phyloP scores from a whole-genome alignment of 768 basidiomycete genomes.

The Pleurotus platypus region DNA sequence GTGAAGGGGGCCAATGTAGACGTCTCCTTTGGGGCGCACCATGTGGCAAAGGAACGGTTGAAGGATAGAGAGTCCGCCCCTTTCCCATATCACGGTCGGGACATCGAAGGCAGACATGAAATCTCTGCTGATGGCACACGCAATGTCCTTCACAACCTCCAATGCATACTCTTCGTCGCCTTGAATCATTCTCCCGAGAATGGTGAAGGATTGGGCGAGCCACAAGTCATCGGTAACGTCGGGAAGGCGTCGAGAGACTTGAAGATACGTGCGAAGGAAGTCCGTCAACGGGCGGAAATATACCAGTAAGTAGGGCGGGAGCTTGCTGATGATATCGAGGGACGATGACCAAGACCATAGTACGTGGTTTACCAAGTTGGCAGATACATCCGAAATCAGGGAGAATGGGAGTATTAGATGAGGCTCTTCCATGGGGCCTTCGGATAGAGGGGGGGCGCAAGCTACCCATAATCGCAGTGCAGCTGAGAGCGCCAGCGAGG shows the following conservation, averaged over 20 bases:
- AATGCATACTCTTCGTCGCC: slow-evolving; percentile 70
- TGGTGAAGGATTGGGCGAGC: slow-evolving; percentile 62
- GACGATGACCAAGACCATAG: slow-evolving; percentile 39
- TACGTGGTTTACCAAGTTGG: slow-evolving; percentile 43
- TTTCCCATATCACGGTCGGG: slow-evolving; percentile 43
- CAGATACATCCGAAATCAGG: slow-evolving; percentile 50
- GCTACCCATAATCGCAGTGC: slow-evolving; percentile 64
- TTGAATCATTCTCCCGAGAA: slow-evolving; percentile 53
- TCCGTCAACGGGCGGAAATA: slow-evolving; percentile 51
- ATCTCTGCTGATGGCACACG: slow-evolving; percentile 30
- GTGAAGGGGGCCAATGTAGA: slow-evolving; percentile 47
- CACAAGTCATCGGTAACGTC: slow-evolving; percentile 54
- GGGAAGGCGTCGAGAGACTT: slow-evolving; percentile 56
- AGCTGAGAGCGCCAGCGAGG: slow-evolving; percentile 37
- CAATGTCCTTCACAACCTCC: slow-evolving; percentile 36
- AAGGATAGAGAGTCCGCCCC: slow-evolving; percentile 45
- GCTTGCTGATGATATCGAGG: slow-evolving; percentile 13
- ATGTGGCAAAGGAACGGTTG: slow-evolving; percentile 57
- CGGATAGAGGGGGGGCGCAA: slow-evolving; percentile 43
- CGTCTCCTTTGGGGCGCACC: slow-evolving; percentile 36
- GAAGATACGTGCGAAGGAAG: slow-evolving; percentile 52
- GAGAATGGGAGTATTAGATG: slow-evolving; percentile 63
- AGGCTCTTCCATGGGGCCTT: slow-evolving; percentile 38
- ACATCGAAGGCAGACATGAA: slow-evolving; percentile 37
- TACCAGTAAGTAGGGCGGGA: slow-evolving; percentile 21